phyloP scores from a whole-genome alignment of 768 basidiomycete genomes.

The Leucosporidium creatinivorum region DNA sequence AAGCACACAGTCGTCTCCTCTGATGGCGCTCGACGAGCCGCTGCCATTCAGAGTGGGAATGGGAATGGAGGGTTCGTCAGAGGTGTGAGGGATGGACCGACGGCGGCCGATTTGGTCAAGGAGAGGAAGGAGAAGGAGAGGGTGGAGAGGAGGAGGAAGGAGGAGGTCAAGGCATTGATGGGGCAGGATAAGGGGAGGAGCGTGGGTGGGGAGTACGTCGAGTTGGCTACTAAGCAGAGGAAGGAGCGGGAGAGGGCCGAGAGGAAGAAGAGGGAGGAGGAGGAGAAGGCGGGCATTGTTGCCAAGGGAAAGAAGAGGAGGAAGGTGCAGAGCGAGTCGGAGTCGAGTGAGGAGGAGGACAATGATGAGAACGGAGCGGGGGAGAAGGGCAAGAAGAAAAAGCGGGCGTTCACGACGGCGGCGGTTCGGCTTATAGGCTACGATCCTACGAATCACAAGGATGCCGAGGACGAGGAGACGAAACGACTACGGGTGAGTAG shows the following conservation, averaged over 20 bases:
- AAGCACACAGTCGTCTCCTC: background rate
- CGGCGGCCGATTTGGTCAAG: slow-evolving; percentile 15
- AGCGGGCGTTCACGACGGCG: slow-evolving; percentile 12
- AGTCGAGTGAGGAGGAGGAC: too few relatives aligned
- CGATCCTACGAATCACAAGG: slow-evolving; percentile 21
- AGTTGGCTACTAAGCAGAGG: slow-evolving; percentile 6
- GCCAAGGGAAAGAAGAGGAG: slow-evolving; percentile 14
- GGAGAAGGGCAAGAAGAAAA: slow-evolving; percentile 5
- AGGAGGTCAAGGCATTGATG: slow-evolving; percentile 13
- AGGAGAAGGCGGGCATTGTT: slow-evolving; percentile 4
- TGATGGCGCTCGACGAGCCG: background rate
- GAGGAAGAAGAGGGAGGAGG: slow-evolving; percentile 9
- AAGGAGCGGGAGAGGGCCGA: slow-evolving; percentile 6
- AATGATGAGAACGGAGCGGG: slow-evolving; percentile 7
- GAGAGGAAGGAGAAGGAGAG: background rate
- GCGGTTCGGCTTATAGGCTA: slow-evolving; percentile 27
- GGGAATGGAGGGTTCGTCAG: slow-evolving; percentile 9
- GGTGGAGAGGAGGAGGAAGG: slow-evolving; percentile 6
- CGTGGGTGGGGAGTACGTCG: slow-evolving; percentile 19
- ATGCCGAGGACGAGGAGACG: slow-evolving; percentile 4
- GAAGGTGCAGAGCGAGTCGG: slow-evolving; percentile 6
- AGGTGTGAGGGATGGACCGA: slow-evolving; percentile 22
- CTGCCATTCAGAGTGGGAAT: background rate
- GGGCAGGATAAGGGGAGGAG: slow-evolving; percentile 16
- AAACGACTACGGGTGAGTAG: background rate